Evolutionary conservation across 1,284 basidiomycete genomes (phyloP).

Genomic region (Malassezia vespertilionis): DNA sequence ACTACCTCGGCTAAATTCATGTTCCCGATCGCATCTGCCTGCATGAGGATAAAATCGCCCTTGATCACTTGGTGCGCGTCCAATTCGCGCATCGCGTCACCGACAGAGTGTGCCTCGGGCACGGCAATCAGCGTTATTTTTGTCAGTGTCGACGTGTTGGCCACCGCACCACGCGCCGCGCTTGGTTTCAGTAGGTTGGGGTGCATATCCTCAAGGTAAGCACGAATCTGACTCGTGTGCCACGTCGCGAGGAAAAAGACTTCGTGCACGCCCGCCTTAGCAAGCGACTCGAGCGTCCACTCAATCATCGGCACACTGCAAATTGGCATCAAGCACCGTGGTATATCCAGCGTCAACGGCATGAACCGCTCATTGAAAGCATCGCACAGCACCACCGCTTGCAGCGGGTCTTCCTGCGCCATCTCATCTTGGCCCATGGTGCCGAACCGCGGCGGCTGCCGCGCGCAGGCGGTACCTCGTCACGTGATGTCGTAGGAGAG

Average conservation of each 20-base stretch:
- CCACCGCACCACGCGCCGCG: background rate
- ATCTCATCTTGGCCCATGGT: conserved; percentile 27
- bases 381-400: conserved; percentile 85
- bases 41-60: conserved; percentile 66
- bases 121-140: conserved; percentile 67
- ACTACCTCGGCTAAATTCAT: conserved; percentile 81
- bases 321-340: conserved; percentile 69
- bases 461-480: background rate
- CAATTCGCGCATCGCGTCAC: conserved; percentile 91
- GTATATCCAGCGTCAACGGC: conserved; percentile 58
- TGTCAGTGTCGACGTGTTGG: conserved; percentile 2
- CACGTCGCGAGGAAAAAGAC: conserved; percentile 75
- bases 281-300: conserved; percentile 90
- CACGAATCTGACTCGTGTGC: conserved; percentile 28
- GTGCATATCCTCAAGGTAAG: conserved; percentile 57
- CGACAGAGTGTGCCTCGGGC: conserved; percentile 76
- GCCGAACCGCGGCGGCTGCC: conserved; percentile 1
- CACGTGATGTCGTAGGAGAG: background rate
- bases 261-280: conserved; percentile 82
- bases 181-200: background rate
- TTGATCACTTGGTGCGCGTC: conserved; percentile 79
- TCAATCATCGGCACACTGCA: conserved; percentile 85
- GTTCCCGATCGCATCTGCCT: conserved; percentile 87
- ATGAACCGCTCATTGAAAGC: conserved; percentile 86
- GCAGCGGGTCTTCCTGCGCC: conserved; percentile 52